Percentiles rank a stretch among this genome's conserved stretches.
These are phyloP conservation scores for Quercus aquifolioides DNA, from an alignment of 306 rosid species.

Conservation along the genomic window DNA sequence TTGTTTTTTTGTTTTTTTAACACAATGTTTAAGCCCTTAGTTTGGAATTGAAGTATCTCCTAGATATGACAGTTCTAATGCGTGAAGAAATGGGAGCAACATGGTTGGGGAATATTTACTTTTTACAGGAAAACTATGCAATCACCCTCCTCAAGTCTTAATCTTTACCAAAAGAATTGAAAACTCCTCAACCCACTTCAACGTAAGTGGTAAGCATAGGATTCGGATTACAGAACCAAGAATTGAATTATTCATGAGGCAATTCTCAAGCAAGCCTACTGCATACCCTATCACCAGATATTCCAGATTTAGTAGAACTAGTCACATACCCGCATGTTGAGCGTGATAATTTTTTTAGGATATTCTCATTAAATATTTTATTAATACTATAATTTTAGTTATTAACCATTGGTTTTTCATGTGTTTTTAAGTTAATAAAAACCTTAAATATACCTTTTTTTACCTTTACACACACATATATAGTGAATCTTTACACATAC, in stretches of 20 bases:
- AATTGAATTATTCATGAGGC: not conserved
- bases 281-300: not conserved
- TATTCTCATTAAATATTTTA: too few species aligned
- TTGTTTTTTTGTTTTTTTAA: not conserved
- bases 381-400: too few species aligned
- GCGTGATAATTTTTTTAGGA: too few species aligned
- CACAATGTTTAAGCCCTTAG: not conserved
- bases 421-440: too few species aligned
- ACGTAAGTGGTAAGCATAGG: not conserved
- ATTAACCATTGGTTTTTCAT: too few species aligned
- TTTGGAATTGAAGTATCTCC: not conserved
- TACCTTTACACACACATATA: too few species aligned
- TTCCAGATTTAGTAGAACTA: not conserved
- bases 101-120: not conserved
- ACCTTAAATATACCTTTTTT: too few species aligned
- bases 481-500: too few species aligned
- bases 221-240: not conserved
- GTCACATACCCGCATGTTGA: not conserved
- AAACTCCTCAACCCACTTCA: not conserved
- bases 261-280: not conserved
- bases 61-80: not conserved
- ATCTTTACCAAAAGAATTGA: not conserved
- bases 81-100: not conserved
- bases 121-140: not conserved
- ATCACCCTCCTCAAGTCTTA: not conserved